Conservation (phyloP, 2,329 filamentous ascomycete genomes). For the Aspergillus tamarii region DNA sequence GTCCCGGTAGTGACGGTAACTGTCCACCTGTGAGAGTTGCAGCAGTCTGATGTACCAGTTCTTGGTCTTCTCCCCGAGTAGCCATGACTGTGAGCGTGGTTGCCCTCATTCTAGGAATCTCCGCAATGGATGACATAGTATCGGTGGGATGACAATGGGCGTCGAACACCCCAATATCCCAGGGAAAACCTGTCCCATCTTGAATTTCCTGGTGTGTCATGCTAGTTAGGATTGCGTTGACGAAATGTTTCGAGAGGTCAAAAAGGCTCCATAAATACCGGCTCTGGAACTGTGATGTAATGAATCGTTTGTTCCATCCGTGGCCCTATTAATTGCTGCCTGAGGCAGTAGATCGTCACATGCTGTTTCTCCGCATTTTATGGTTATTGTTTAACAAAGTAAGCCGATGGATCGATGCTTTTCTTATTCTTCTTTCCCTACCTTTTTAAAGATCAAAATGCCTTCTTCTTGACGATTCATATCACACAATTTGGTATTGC, state of each 20-base stretch:
- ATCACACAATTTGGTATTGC: neutral
- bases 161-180: conserved; percentile 65
- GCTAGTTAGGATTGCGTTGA: neutral
- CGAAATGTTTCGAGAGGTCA: neutral
- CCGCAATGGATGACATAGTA: conserved; percentile 59
- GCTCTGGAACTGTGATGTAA: conserved; percentile 12
- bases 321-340: conserved; percentile 3
- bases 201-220: conserved; percentile 6
- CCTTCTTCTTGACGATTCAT: neutral
- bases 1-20: conserved; percentile 7
- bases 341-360: conserved; percentile 24
- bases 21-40: conserved; percentile 25
- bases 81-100: conserved; percentile 65
- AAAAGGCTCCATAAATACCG: neutral
- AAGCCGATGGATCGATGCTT: conserved; percentile 8
- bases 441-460: neutral
- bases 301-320: neutral
- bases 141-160: conserved; percentile 71
- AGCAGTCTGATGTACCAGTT: conserved; percentile 58
- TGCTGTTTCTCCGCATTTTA: conserved; percentile 25
- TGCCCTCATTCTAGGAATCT: conserved; percentile 61
- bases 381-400: neutral
- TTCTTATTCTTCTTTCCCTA: neutral
- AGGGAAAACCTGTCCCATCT: conserved; percentile 53
- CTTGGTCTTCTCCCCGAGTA: conserved; percentile 64